Conservation (phyloP, 352 stramenopile genomes). For the Phytophthora gonapodyides region DNA sequence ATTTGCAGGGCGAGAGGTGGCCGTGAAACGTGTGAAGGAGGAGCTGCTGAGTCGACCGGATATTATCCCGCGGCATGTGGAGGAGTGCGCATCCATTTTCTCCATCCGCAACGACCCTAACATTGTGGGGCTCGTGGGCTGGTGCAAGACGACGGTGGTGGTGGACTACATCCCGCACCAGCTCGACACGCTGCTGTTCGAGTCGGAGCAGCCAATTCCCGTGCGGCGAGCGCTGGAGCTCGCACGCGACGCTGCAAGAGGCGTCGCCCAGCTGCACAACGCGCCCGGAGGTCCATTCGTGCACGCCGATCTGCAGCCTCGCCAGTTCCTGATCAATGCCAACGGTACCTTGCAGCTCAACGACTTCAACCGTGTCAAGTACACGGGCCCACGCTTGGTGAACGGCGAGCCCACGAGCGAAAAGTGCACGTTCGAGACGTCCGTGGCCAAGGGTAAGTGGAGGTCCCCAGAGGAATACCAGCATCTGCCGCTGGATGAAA, state of each 20-base stretch:
- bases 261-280: constrained; percentile 69
- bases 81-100: constrained; percentile 74
- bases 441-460: constrained; percentile 81
- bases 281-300: constrained; percentile 66
- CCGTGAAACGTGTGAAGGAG: constrained; percentile 74
- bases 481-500: constrained; percentile 51
- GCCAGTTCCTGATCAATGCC: constrained; percentile 76
- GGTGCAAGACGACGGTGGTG: constrained; percentile 78
- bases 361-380: constrained; percentile 86
- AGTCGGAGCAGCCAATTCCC: constrained; percentile 44
- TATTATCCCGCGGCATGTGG: constrained; percentile 74
- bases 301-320: constrained; percentile 82
- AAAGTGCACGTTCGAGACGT: constrained; percentile 66
- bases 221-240: constrained; percentile 57
- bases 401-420: constrained; percentile 39
- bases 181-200: constrained; percentile 67
- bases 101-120: constrained; percentile 70
- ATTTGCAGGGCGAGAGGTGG: constrained; percentile 52
- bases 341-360: constrained; percentile 68
- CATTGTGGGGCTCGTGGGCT: constrained; percentile 71
- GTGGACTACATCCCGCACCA: constrained; percentile 74
- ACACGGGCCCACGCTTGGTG: constrained; percentile 49
- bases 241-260: constrained; percentile 55
- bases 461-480: constrained; percentile 76
- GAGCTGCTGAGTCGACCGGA: constrained; percentile 54